Evolutionary conservation across 768 basidiomycete species (phyloP).

Genomic region (Hysterangium stoloniferum): DNA sequence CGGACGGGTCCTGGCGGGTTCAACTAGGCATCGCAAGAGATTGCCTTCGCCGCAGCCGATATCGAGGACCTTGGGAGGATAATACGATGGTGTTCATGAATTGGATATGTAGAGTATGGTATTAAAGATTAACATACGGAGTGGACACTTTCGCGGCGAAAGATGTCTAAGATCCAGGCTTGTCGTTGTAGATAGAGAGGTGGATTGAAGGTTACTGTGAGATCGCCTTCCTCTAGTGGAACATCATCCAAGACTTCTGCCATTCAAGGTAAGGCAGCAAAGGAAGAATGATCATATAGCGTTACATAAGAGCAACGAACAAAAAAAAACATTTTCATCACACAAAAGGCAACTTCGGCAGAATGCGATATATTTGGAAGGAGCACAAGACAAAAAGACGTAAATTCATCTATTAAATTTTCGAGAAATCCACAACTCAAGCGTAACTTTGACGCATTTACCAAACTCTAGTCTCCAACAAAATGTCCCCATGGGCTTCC

Average conservation of each 20-base stretch:
- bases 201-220: constrained; percentile 58
- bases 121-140: too few species aligned
- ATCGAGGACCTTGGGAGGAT: constrained; percentile 54
- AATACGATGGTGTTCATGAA: neutral
- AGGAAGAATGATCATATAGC: too few species aligned
- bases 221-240: constrained; percentile 21
- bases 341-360: too few species aligned
- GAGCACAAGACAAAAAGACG: too few species aligned
- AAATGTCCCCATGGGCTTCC: constrained; percentile 73
- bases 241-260: too few species aligned
- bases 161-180: constrained; percentile 60
- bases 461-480: constrained; percentile 87
- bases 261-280: too few species aligned
- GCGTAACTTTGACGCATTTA: constrained; percentile 40
- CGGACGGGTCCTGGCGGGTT: constrained; percentile 68
- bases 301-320: too few species aligned
- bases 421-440: too few species aligned
- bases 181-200: constrained; percentile 60
- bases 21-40: constrained; percentile 59
- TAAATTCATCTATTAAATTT: too few species aligned
- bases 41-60: constrained; percentile 81
- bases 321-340: too few species aligned
- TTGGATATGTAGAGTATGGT: constrained; percentile 1
- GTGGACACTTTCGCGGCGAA: constrained; percentile 49
- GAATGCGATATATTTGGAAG: too few species aligned